phyloP scores from a whole-genome alignment of 1,284 basidiomycete genomes.

The Kwoniella shivajii region DNA sequence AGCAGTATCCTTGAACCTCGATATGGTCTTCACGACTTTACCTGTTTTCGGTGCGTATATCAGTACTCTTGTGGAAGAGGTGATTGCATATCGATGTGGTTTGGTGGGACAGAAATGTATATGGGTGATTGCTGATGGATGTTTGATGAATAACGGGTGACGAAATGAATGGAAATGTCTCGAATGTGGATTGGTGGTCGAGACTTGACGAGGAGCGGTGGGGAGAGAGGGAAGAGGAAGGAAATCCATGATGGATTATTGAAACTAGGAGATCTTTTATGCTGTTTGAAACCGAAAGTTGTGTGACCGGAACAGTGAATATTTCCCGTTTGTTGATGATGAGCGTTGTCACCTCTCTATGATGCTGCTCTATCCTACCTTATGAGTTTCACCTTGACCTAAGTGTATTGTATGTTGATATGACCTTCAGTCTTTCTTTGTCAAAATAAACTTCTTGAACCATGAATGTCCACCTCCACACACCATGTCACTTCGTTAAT shows the following conservation, averaged over 20 bases:
- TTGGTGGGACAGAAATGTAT: conserved; percentile 82
- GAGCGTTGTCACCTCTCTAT: too few relatives aligned
- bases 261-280: not conserved
- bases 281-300: not conserved
- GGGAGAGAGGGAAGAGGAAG: conserved; percentile 48
- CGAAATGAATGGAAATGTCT: conserved; percentile 54
- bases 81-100: conserved; percentile 93
- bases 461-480: too few relatives aligned
- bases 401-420: too few relatives aligned
- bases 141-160: conserved; percentile 68
- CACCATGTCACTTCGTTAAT: too few relatives aligned
- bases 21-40: conserved; percentile 93
- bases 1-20: conserved; percentile 94
- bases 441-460: too few relatives aligned
- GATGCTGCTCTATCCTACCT: too few relatives aligned
- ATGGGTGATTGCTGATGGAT: conserved; percentile 89
- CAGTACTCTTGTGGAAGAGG: conserved; percentile 89
- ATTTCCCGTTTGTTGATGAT: too few relatives aligned
- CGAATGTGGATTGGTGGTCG: conserved; percentile 50
- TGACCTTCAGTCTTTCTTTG: too few relatives aligned
- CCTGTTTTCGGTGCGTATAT: conserved; percentile 95
- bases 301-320: too few relatives aligned
- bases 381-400: too few relatives aligned
- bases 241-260: conserved; percentile 45
- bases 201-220: conserved; percentile 43